Evolutionary conservation across 2,329 filamentous ascomycete species (phyloP), one percentile per base, ranked within the genome.

Genomic region (Diaporthe citrichinensis): DNA sequence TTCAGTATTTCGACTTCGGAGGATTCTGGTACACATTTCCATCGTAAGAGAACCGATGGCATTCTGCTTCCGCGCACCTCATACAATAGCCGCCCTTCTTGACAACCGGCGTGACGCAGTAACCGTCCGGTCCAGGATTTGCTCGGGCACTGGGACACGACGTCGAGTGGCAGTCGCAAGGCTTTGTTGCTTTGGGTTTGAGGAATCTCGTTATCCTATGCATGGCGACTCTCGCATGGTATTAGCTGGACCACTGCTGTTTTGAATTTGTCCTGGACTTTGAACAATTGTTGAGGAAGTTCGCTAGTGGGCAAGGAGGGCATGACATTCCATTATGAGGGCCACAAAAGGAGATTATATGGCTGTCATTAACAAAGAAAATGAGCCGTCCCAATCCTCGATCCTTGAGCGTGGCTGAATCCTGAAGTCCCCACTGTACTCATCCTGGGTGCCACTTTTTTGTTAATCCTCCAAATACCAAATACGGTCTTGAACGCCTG

Each of bases 71-170:
- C 0, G 49, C 34, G 4, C 65, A 69, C 8, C 65, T 41, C 65
- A 69, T 69, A 10, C 65, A 69, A 25, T 69, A 55, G 0, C 65
- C 65, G 0, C 49, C 49, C 8, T 55, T 69, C 17, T 23, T 69
- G 34, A 69, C 49, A 15, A 69, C 65, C 1, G 65, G 65, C 5
- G 65, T 69, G n/a, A 23, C 20, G 34, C 65, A 69, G 15, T 20
- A 34, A 14, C 65, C 65, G n/a, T 69, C 65, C 0, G 65, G 65
- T 1, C 65, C 65, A 1, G 65, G 49, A 4, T 69, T 69, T 23
- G 65, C 65, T 28, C 65, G 31, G 4, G 34, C 65, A 23, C 65
- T 69, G n/a, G 65, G 65, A 23, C 65, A 69, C 17, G 65, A 53
- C 0, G 14, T 39, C 15, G 65, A 69, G 3, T 20, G 46, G 17